Evolutionary conservation across 768 basidiomycete genomes (phyloP).

Genomic region (Leucogyrophana mollusca): DNA sequence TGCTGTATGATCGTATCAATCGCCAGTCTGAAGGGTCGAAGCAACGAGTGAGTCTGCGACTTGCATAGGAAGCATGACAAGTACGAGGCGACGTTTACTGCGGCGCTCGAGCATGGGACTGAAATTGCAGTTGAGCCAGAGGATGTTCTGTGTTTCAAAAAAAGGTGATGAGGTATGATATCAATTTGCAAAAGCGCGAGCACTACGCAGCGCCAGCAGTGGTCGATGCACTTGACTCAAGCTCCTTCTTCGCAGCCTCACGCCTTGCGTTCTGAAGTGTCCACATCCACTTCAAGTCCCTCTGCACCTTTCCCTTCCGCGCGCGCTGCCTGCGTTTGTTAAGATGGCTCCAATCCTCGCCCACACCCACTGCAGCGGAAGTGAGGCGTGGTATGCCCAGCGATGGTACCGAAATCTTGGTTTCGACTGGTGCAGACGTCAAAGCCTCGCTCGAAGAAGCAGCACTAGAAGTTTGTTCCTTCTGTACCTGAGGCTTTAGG

Average conservation of each 20-base stretch:
- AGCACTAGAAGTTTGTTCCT: conserved; percentile 36
- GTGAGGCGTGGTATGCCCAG: conserved; percentile 11
- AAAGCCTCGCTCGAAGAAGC: conserved; percentile 33
- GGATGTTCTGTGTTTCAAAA: no score
- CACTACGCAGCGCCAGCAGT: not conserved
- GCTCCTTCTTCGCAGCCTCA: not conserved
- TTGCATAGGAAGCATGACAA: no score
- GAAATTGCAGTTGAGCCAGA: no score
- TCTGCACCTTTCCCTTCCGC: conserved; percentile 43
- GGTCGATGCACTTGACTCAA: no score
- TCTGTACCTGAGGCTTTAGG: not conserved
- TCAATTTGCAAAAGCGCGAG: no score
- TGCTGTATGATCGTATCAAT: no score
- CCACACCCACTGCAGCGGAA: conserved; percentile 28
- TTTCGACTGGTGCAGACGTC: not conserved
- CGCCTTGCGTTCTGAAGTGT: conserved; percentile 27
- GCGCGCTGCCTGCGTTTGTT: conserved; percentile 52
- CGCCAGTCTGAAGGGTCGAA: no score
- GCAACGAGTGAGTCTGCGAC: no score
- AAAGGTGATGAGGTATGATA: no score
- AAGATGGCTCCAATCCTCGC: conserved; percentile 53
- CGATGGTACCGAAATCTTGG: not conserved
- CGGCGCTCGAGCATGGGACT: no score
- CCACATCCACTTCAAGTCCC: conserved; percentile 40
- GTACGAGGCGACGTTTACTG: no score